Conservation (phyloP, 2,329 filamentous ascomycete genomes). For the Neurospora sp. region DNA sequence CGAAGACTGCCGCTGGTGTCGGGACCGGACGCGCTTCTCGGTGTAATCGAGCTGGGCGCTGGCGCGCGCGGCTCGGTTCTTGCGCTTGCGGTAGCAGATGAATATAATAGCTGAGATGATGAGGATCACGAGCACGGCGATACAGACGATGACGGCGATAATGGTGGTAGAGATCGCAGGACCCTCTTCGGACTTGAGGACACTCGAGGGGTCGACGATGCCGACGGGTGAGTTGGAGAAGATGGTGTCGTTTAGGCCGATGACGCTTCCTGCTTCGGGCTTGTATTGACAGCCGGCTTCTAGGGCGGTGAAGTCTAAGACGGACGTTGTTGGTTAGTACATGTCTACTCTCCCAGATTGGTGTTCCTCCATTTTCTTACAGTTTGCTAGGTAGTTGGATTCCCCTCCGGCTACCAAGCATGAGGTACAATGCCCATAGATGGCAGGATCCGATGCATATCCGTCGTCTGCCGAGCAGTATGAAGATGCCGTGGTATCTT, state of each 20-base stretch:
- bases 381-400: constrained; percentile 38
- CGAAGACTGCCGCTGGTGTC: constrained; percentile 30
- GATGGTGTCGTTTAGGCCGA: constrained; percentile 22
- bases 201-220: constrained; percentile 25
- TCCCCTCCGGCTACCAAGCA: constrained; percentile 35
- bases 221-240: constrained; percentile 20
- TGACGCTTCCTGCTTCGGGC: constrained; percentile 22
- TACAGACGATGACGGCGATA: constrained; percentile 35
- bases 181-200: constrained; percentile 7
- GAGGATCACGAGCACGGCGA: constrained; percentile 27
- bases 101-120: constrained; percentile 30
- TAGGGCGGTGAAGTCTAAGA: constrained; percentile 39
- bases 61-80: constrained; percentile 25
- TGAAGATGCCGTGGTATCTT: constrained; percentile 27
- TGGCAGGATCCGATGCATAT: constrained; percentile 24
- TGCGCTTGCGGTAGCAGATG: constrained; percentile 36
- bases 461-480: constrained; percentile 37
- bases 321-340: neutral
- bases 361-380: constrained; percentile 21
- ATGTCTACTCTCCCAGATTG: neutral
- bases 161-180: constrained; percentile 26
- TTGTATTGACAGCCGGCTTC: constrained; percentile 41
- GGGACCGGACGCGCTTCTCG: constrained; percentile 1
- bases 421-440: constrained; percentile 31
- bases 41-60: constrained; percentile 18